phyloP scores from a whole-genome alignment of 2,329 filamentous ascomycete species.

The Fusarium irregulare region DNA sequence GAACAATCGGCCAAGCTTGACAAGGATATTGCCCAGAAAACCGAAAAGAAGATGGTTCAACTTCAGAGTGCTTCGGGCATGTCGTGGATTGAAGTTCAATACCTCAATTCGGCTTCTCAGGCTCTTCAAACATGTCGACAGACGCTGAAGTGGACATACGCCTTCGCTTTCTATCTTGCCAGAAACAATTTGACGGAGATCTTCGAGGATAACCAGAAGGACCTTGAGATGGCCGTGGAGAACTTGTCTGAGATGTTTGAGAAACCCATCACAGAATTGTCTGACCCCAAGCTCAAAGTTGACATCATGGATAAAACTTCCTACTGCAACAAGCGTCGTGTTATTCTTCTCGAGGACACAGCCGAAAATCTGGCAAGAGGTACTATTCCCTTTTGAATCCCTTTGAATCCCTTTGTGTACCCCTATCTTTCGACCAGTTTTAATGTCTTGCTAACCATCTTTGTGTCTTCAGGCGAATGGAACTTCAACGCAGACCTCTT shows the following conservation, averaged over 20 bases:
- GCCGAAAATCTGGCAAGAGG: conserved; percentile 91
- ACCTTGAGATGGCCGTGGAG: conserved; percentile 96
- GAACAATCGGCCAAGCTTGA: conserved; percentile 97
- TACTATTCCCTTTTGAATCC: conserved; percentile 52
- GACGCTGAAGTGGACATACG: conserved; percentile 99
- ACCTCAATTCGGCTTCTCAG: conserved; percentile 91
- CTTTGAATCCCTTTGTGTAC: not conserved
- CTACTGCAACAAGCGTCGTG: conserved; percentile 91
- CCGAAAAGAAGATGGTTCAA: conserved; percentile 98
- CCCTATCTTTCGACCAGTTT: not conserved
- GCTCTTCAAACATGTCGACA: conserved; percentile 97
- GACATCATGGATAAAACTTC: conserved; percentile 99
- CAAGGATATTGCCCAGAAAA: conserved; percentile 95
- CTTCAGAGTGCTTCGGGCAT: conserved; percentile 93
- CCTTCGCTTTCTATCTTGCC: conserved; percentile 97
- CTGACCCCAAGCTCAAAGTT: conserved; percentile 89
- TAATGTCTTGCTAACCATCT: conserved; percentile 40
- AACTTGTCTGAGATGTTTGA: conserved; percentile 99
- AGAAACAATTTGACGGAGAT: conserved; percentile 96
- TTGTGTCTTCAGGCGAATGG: conserved; percentile 56
- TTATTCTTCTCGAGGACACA: conserved; percentile 91
- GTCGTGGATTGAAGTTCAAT: conserved; percentile 99
- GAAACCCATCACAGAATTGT: conserved; percentile 89
- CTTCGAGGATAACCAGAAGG: conserved; percentile 98
- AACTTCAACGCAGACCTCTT: conserved; percentile 55